Percentiles rank a stretch among this genome's conserved stretches.
Evolutionary conservation across 306 rosid species (phyloP).

Genomic region (Cucumis hystrix): DNA sequence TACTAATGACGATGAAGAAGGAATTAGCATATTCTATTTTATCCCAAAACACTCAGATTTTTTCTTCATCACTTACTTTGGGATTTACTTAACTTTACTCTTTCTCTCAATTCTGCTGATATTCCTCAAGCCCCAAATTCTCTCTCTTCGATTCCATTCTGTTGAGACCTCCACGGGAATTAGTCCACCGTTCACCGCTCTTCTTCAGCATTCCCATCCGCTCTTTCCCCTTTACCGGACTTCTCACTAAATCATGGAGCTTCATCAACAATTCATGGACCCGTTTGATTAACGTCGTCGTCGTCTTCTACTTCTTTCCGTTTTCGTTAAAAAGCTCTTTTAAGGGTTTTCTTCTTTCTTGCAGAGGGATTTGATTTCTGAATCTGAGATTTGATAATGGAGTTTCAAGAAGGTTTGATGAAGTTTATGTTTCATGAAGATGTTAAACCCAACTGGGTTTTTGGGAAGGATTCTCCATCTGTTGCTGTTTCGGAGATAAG

Average conservation of each 20-base stretch:
- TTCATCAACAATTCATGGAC: not conserved
- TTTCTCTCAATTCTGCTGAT: not conserved
- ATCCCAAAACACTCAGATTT: not conserved
- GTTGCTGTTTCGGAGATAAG: conserved; percentile 3
- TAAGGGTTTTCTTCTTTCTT: not conserved
- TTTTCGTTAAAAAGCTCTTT: too few species aligned
- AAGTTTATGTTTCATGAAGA: conserved; percentile 25
- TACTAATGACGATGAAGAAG: not conserved
- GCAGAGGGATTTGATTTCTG: not conserved
- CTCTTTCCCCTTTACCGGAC: not conserved
- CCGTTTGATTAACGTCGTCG: not conserved
- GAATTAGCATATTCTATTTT: conserved; percentile 1
- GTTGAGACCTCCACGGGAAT: not conserved
- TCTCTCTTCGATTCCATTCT: not conserved
- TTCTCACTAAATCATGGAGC: conserved; percentile 7
- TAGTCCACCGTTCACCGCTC: not conserved
- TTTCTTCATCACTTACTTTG: not conserved
- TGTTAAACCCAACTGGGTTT: conserved; percentile 10
- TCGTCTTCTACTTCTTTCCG: too few species aligned
- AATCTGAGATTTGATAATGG: conserved; percentile 21
- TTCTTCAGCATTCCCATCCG: not conserved
- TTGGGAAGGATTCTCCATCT: conserved; percentile 1
- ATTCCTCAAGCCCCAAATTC: not conserved
- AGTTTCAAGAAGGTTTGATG: conserved; percentile 41
- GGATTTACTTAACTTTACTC: not conserved